These are phyloP conservation scores for Dryadomyces quercus-mongolicae DNA, from an alignment of 2,329 filamentous ascomycete genomes.

Conservation along the genomic window DNA sequence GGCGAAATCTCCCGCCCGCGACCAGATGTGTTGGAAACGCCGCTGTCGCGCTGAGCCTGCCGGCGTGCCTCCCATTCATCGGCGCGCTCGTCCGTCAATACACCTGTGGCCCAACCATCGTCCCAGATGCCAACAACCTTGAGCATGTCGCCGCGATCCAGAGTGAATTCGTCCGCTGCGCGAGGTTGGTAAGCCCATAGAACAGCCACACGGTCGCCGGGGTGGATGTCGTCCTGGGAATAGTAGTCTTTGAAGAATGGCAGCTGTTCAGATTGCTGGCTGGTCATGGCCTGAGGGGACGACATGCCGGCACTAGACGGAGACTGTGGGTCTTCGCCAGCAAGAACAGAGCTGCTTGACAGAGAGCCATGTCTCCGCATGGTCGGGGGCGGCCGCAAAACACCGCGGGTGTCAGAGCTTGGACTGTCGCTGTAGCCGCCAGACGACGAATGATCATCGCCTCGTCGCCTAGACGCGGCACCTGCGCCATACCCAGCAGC, in stretches of 20 bases:
- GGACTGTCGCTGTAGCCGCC: slow-evolving; percentile 63
- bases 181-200: slow-evolving; percentile 96
- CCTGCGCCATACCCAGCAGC: slow-evolving; percentile 35
- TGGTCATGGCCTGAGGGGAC: slow-evolving; percentile 70
- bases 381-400: slow-evolving; percentile 45
- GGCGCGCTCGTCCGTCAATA: slow-evolving; percentile 68
- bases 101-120: slow-evolving; percentile 94
- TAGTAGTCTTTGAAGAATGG: slow-evolving; percentile 99
- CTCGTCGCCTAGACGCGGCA: slow-evolving; percentile 28
- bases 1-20: slow-evolving; percentile 48
- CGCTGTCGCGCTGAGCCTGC: slow-evolving; percentile 78
- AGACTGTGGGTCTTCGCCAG: slow-evolving; percentile 58
- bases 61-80: slow-evolving; percentile 78
- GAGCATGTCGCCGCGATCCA: slow-evolving; percentile 94
- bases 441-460: slow-evolving; percentile 53
- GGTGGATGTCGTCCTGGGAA: slow-evolving; percentile 89
- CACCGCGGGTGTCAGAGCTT: slow-evolving; percentile 47
- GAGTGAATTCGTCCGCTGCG: slow-evolving; percentile 80
- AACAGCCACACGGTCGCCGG: slow-evolving; percentile 77
- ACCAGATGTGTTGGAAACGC: slow-evolving; percentile 71
- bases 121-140: slow-evolving; percentile 99
- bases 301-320: slow-evolving; percentile 65
- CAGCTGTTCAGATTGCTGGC: slow-evolving; percentile 89
- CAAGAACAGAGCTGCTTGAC: slow-evolving; percentile 70
- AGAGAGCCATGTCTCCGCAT: slow-evolving; percentile 74